Evolutionary conservation across 352 stramenopile genomes (phyloP).

Genomic region (Phytophthora palmivora): DNA sequence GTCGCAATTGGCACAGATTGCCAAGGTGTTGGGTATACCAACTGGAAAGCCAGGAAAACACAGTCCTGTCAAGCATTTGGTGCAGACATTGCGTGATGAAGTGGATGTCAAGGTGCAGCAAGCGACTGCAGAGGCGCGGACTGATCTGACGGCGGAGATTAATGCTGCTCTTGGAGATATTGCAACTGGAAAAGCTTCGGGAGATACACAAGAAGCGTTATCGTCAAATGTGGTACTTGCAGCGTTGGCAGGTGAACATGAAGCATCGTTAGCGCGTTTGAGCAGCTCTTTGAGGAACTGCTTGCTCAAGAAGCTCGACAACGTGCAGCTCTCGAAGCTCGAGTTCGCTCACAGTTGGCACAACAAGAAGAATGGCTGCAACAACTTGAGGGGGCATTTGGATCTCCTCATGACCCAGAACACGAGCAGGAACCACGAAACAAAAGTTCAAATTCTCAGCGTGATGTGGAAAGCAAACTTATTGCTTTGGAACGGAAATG

Average conservation of each 20-base stretch:
- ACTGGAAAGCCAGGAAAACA: constrained; percentile 73
- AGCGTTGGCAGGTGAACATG: constrained; percentile 71
- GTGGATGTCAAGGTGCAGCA: constrained; percentile 47
- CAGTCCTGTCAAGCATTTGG: constrained; percentile 70
- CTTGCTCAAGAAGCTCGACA: constrained; percentile 69
- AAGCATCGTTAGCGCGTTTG: constrained; percentile 69
- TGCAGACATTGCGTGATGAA: constrained; percentile 77
- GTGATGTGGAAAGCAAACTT: constrained; percentile 24
- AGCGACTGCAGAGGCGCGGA: constrained; percentile 9
- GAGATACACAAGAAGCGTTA: constrained; percentile 25
- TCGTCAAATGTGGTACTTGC: constrained; percentile 60
- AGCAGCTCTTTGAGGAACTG: constrained; percentile 71
- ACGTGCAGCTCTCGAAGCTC: constrained; percentile 62
- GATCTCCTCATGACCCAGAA: constrained; percentile 54
- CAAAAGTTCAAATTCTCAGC: constrained; percentile 9
- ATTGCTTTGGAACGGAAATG: constrained; percentile 36
- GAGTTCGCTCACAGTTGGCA: constrained; percentile 59
- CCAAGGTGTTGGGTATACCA: constrained; percentile 70
- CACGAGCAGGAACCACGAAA: constrained; percentile 23
- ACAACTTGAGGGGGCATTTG: constrained; percentile 77
- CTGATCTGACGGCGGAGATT: constrained; percentile 21
- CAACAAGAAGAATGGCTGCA: constrained; percentile 86
- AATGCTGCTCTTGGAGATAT: constrained; percentile 18
- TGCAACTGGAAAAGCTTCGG: constrained; percentile 4
- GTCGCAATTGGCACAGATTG: constrained; percentile 84